These are phyloP conservation scores for Neurospora sp. DNA, from an alignment of 2,329 filamentous ascomycete species.

Conservation along the genomic window DNA sequence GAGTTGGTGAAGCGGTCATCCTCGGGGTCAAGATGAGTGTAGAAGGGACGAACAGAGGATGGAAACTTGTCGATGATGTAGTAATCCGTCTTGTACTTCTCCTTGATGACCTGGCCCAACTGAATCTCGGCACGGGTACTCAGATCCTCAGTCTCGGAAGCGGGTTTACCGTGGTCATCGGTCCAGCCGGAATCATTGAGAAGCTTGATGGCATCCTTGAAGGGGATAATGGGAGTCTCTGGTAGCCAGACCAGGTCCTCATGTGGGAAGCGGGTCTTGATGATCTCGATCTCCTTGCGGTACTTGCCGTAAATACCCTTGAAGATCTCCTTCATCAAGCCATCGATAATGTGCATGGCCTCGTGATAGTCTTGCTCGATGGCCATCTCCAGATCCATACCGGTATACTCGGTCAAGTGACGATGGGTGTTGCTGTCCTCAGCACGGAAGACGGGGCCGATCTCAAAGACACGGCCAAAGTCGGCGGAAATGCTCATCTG, in stretches of 20 bases:
- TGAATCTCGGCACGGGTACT: slow-evolving; percentile 80
- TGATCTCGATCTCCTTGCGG: slow-evolving; percentile 59
- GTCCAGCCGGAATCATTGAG: slow-evolving; percentile 68
- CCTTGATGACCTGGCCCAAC: slow-evolving; percentile 72
- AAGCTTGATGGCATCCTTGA: slow-evolving; percentile 69
- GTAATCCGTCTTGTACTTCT: slow-evolving; percentile 82
- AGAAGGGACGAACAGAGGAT: slow-evolving; percentile 73
- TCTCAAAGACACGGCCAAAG: slow-evolving; percentile 81
- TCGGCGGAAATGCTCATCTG: slow-evolving; percentile 88
- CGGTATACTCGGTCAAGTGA: slow-evolving; percentile 90
- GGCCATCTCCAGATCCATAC: slow-evolving; percentile 85
- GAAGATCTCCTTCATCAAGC: slow-evolving; percentile 72
- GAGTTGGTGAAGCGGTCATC: slow-evolving; percentile 73
- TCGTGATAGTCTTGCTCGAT: slow-evolving; percentile 87
- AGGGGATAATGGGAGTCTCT: slow-evolving; percentile 71
- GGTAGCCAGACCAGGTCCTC: slow-evolving; percentile 82
- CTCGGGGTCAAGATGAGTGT: slow-evolving; percentile 73
- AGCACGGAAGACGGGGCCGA: slow-evolving; percentile 82
- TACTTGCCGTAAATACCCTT: slow-evolving; percentile 59
- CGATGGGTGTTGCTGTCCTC: slow-evolving; percentile 95
- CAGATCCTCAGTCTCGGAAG: slow-evolving; percentile 68
- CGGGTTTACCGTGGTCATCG: slow-evolving; percentile 63
- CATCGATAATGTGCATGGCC: slow-evolving; percentile 68
- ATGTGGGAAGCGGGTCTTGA: slow-evolving; percentile 78
- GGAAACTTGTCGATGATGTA: slow-evolving; percentile 95